These are phyloP conservation scores for Talaromyces amestolkiae DNA, from an alignment of 2,329 filamentous ascomycete species.

Conservation along the genomic window DNA sequence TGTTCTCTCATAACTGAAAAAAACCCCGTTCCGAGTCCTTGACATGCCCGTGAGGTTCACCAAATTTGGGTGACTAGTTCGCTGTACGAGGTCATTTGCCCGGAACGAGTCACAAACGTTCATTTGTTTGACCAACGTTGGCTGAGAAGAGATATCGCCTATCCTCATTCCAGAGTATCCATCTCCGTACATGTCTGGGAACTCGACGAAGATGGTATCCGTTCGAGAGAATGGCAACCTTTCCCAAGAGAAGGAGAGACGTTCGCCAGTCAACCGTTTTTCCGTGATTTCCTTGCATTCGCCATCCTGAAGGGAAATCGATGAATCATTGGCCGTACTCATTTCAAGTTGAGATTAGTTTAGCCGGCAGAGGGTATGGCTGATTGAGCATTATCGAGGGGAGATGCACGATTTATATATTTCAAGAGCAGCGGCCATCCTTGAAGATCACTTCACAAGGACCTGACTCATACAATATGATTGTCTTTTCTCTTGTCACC, in stretches of 20 bases:
- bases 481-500: neutral
- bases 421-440: neutral
- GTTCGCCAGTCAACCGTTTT: neutral
- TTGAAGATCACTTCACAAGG: neutral
- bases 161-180: conserved; percentile 8
- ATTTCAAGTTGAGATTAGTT: neutral
- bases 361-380: neutral
- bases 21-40: neutral
- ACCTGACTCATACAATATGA: neutral
- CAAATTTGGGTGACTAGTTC: conserved; percentile 6
- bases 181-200: neutral
- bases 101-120: neutral
- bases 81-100: neutral
- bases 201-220: conserved; percentile 7
- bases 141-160: neutral
- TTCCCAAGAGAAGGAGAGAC: neutral
- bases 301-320: neutral
- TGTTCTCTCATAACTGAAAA: conserved; percentile 1
- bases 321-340: neutral
- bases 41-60: conserved; percentile 4
- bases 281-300: neutral
- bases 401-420: neutral
- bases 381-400: neutral
- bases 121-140: conserved; percentile 6
- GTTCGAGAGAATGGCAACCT: neutral